Evolutionary conservation across 75 land plant species (phyloP).

Genomic region (Adiantum capillusveneris): DNA sequence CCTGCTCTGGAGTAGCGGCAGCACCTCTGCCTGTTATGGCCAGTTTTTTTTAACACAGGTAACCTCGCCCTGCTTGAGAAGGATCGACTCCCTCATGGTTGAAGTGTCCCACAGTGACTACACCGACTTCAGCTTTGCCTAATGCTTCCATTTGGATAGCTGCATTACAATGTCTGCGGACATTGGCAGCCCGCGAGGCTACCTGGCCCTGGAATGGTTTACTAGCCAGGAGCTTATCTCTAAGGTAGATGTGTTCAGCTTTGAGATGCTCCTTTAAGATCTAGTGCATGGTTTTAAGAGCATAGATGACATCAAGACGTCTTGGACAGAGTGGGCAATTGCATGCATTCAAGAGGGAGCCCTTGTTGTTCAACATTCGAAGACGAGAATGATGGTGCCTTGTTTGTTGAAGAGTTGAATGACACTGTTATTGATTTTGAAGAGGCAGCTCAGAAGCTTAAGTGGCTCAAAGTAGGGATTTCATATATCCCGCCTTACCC

Average conservation of each 20-base stretch:
- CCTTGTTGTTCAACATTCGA: neutral
- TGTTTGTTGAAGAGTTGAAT: neutral
- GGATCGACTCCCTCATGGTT: neutral
- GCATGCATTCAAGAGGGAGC: constrained; percentile 6
- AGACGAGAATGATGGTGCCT: neutral
- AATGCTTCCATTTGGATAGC: constrained; percentile 1
- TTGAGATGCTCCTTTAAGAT: constrained; percentile 25
- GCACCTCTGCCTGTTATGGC: neutral
- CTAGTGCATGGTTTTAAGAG: constrained; percentile 15
- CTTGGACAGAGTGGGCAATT: neutral
- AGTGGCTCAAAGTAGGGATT: constrained; percentile 26
- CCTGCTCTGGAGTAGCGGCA: constrained; percentile 3
- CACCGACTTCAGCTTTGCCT: constrained; percentile 29
- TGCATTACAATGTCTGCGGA: constrained; percentile 10
- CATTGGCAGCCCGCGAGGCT: constrained; percentile 18
- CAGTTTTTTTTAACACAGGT: constrained; percentile 1
- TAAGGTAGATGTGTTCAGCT: constrained; percentile 28
- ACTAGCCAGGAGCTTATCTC: constrained; percentile 18
- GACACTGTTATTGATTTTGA: neutral
- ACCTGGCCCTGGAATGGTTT: constrained; percentile 21
- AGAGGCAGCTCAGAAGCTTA: constrained; percentile 8
- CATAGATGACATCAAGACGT: neutral
- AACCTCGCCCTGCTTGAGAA: neutral
- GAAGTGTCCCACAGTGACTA: neutral
- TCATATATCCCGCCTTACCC: constrained; percentile 35